These are phyloP conservation scores for Pyrus hybrid DNA, from an alignment of 331 rosid genomes.

Conservation along the genomic window DNA sequence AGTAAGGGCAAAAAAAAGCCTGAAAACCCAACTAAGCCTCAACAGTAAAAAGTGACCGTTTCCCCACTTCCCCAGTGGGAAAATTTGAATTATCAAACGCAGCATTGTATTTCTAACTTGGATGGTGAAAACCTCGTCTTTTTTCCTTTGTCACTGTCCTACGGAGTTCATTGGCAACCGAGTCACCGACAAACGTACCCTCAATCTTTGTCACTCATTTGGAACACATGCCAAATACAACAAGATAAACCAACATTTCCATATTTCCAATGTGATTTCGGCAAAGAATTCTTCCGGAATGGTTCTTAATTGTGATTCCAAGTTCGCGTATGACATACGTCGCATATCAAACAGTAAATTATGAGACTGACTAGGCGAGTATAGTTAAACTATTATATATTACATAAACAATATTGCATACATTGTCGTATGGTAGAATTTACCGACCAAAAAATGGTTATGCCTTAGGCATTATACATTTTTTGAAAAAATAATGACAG, in stretches of 20 bases:
- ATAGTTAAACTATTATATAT: too few species aligned
- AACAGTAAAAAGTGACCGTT: not conserved
- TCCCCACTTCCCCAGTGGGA: too few species aligned
- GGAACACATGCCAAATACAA: not conserved
- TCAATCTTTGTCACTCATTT: not conserved
- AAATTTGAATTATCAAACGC: too few species aligned
- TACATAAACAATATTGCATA: too few species aligned
- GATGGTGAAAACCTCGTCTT: not conserved
- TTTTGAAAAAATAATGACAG: conserved; percentile 3
- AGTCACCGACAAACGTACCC: not conserved
- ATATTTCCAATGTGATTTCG: not conserved
- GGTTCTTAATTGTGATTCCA: not conserved
- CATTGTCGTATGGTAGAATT: not conserved
- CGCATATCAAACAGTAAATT: too few species aligned
- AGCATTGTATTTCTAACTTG: not conserved
- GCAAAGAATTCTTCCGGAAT: not conserved
- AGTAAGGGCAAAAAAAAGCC: not conserved
- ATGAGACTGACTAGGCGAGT: not conserved
- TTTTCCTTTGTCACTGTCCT: not conserved
- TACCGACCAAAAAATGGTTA: too few species aligned
- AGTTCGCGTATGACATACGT: not conserved
- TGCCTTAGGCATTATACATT: not conserved
- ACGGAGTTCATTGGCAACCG: not conserved
- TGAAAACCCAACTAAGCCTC: not conserved
- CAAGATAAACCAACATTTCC: not conserved